These are phyloP conservation scores for Saturnispora kantuleensis DNA, from an alignment of 805 yeast genomes.

Conservation along the genomic window DNA sequence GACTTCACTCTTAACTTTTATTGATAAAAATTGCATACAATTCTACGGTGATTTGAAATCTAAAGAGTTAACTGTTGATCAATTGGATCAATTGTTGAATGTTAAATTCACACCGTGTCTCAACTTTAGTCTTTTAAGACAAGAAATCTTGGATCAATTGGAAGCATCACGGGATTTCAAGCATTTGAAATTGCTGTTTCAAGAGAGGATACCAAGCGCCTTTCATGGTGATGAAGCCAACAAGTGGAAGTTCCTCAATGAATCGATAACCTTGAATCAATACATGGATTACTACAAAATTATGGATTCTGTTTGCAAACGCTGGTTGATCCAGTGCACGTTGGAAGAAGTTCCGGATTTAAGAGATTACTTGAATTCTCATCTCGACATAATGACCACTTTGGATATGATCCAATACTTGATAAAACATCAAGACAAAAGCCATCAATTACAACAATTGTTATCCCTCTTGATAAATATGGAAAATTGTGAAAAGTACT, in stretches of 20 bases:
- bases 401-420: constrained; percentile 3
- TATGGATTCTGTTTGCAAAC: constrained; percentile 8
- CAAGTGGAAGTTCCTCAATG: neutral
- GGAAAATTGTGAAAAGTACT: constrained; percentile 1
- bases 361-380: neutral
- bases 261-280: neutral
- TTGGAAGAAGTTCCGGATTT: neutral
- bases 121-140: constrained; percentile 1
- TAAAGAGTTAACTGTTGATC: constrained; percentile 2
- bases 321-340: constrained; percentile 9
- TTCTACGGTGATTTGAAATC: constrained; percentile 1
- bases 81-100: constrained; percentile 6
- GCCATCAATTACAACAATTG: constrained; percentile 6
- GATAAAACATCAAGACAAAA: constrained; percentile 4
- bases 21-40: constrained; percentile 6
- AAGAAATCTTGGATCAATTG: constrained; percentile 3
- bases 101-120: constrained; percentile 7
- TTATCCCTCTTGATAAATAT: constrained; percentile 5
- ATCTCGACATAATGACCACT: neutral
- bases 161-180: neutral
- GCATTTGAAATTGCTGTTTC: constrained; percentile 4
- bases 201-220: neutral
- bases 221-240: too few relatives aligned
- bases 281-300: constrained; percentile 7
- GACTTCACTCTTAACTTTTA: constrained; percentile 6